Percentiles rank a stretch among this genome's conserved stretches.
phyloP scores from a whole-genome alignment of 2,329 filamentous ascomycete genomes.

The Ustulina deusta region DNA sequence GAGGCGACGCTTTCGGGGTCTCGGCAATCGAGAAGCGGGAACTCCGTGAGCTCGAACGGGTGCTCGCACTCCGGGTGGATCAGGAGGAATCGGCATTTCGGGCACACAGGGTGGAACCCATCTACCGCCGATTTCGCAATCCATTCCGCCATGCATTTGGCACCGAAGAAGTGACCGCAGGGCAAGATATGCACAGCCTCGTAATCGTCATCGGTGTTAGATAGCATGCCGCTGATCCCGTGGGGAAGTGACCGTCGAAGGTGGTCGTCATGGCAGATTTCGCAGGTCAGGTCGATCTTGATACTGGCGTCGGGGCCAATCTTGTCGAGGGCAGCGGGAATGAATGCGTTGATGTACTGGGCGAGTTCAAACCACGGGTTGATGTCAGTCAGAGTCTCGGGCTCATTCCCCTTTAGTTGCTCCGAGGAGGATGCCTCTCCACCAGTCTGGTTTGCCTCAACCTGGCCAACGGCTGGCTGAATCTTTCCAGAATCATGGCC shows the following conservation, averaged over 20 bases:
- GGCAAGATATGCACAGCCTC: conserved; percentile 9
- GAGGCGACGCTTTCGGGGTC: background rate
- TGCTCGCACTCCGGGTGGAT: background rate
- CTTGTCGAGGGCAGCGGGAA: background rate
- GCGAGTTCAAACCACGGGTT: conserved; percentile 7
- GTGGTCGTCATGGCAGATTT: background rate
- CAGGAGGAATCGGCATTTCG: background rate
- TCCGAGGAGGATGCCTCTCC: background rate
- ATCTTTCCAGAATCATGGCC: background rate
- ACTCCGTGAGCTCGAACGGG: background rate
- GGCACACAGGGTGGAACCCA: background rate
- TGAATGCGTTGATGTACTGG: conserved; percentile 4
- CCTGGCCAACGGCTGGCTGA: no score
- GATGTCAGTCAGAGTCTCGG: background rate
- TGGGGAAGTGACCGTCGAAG: background rate
- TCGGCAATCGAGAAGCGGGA: background rate
- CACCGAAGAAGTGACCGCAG: conserved; percentile 23
- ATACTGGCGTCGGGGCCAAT: background rate
- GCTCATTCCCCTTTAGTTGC: background rate
- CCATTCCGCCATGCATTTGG: background rate
- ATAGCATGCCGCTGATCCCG: background rate
- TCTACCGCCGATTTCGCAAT: fast-evolving
- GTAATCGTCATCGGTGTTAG: background rate
- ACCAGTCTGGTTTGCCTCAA: no score
- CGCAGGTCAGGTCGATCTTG: background rate